Percentiles rank a stretch among this genome's conserved stretches.
phyloP scores from a whole-genome alignment of 2,329 filamentous ascomycete genomes.

The Scedosporium dehoogii region DNA sequence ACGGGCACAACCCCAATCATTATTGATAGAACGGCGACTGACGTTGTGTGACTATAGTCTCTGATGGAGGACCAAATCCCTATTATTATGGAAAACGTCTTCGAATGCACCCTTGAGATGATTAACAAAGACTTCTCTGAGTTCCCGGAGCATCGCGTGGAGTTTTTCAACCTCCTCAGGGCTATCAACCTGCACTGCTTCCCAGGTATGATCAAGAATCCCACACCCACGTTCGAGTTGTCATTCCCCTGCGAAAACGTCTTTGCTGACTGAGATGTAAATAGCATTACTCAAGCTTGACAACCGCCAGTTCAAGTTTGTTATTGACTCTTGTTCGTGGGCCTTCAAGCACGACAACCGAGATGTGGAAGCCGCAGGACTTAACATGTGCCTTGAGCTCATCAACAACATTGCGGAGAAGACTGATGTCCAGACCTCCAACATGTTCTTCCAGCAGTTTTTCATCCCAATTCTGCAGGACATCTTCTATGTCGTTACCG shows the following conservation, averaged over 20 bases:
- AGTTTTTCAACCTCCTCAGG: conserved; percentile 95
- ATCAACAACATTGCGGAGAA: conserved; percentile 97
- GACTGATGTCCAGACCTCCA: conserved; percentile 74
- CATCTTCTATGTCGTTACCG: conserved; percentile 95
- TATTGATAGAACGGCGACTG: neutral
- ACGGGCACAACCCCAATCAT: neutral
- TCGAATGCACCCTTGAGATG: conserved; percentile 98
- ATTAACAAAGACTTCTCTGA: conserved; percentile 99
- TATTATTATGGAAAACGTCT: conserved; percentile 95
- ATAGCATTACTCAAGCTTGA: conserved; percentile 80
- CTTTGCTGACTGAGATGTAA: neutral
- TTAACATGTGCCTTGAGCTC: conserved; percentile 96
- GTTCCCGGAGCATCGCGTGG: conserved; percentile 96
- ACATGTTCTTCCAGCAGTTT: conserved; percentile 96
- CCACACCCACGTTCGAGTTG: neutral
- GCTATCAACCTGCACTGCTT: conserved; percentile 98
- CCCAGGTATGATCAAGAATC: conserved; percentile 43
- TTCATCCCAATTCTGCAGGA: conserved; percentile 94
- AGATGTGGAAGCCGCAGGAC: conserved; percentile 88
- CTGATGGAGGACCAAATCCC: conserved; percentile 98
- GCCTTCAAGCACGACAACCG: conserved; percentile 99
- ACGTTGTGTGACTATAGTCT: conserved; percentile 37
- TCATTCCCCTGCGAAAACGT: neutral
- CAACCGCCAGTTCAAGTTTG: conserved; percentile 95
- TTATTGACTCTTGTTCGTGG: conserved; percentile 99